These are phyloP conservation scores for Phytomonas serpens DNA, from an alignment of 208 protist species.

Conservation along the genomic window DNA sequence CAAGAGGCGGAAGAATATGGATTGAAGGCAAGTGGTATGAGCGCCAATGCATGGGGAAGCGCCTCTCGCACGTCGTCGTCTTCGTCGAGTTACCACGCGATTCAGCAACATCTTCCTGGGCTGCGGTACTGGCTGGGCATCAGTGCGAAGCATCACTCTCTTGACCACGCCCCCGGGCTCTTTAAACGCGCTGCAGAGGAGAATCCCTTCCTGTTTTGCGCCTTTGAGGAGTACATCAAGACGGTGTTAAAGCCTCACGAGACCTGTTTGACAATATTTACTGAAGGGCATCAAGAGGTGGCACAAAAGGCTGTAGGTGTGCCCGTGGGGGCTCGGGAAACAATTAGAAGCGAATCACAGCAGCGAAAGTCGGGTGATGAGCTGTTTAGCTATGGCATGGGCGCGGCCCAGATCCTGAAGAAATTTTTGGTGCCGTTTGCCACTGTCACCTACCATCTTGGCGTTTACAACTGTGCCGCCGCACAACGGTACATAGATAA, in stretches of 20 bases:
- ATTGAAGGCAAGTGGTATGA: not conserved
- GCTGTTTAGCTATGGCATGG: constrained; percentile 4
- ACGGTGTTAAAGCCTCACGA: constrained; percentile 14
- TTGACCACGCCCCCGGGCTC: constrained; percentile 15
- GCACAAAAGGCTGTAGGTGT: constrained; percentile 11
- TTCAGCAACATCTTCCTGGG: constrained; percentile 19
- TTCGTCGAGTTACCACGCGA: not conserved
- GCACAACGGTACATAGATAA: constrained; percentile 8
- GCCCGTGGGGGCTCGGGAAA: not conserved
- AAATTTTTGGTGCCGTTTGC: constrained; percentile 23
- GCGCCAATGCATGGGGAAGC: constrained; percentile 8
- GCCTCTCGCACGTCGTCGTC: not conserved
- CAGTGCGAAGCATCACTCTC: constrained; percentile 29
- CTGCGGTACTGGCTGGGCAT: constrained; percentile 64
- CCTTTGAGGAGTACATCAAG: constrained; percentile 44
- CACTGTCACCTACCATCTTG: constrained; percentile 19
- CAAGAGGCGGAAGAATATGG: not conserved
- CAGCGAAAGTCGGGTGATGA: not conserved
- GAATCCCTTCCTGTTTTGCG: constrained; percentile 42
- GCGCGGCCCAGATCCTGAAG: constrained; percentile 8
- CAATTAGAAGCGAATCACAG: not conserved
- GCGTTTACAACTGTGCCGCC: constrained; percentile 29
- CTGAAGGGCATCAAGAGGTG: constrained; percentile 14
- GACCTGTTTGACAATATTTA: constrained; percentile 13
- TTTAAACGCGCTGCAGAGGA: constrained; percentile 14